phyloP scores from a whole-genome alignment of 306 rosid genomes.

The Quercus glauca region DNA sequence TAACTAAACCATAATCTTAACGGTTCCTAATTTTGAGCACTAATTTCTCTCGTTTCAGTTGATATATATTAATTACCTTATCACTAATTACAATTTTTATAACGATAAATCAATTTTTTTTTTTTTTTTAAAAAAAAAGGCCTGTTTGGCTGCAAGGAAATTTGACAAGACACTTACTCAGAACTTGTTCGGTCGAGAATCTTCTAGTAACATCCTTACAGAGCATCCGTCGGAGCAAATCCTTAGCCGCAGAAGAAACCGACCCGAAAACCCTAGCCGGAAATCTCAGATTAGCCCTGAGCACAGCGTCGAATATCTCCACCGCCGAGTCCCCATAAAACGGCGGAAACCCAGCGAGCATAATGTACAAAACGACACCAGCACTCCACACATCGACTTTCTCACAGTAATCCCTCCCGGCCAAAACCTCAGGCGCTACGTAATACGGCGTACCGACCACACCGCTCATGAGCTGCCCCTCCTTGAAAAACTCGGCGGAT shows the following conservation, averaged over 20 bases:
- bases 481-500: conserved; percentile 53
- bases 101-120: too few species aligned
- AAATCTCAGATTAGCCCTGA: conserved; percentile 55
- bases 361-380: conserved; percentile 69
- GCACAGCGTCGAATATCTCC: conserved; percentile 61
- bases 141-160: not conserved
- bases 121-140: too few species aligned
- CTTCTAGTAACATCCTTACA: conserved; percentile 62
- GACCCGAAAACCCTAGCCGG: conserved; percentile 44
- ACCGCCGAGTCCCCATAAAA: conserved; percentile 56
- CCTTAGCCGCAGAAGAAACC: conserved; percentile 55
- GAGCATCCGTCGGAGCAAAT: conserved; percentile 58
- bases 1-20: not conserved
- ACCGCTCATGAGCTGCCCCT: conserved; percentile 49
- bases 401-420: conserved; percentile 51
- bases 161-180: conserved; percentile 33
- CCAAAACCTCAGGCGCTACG: conserved; percentile 70
- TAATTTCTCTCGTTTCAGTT: too few species aligned
- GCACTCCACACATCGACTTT: conserved; percentile 81
- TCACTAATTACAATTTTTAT: too few species aligned
- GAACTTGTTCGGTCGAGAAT: conserved; percentile 61
- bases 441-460: conserved; percentile 69
- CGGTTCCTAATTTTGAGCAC: not conserved
- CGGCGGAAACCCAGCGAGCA: conserved; percentile 62
- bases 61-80: too few species aligned